Conservation (phyloP, 345 rosid species). For the Eucalyptus tenuipes region DNA sequence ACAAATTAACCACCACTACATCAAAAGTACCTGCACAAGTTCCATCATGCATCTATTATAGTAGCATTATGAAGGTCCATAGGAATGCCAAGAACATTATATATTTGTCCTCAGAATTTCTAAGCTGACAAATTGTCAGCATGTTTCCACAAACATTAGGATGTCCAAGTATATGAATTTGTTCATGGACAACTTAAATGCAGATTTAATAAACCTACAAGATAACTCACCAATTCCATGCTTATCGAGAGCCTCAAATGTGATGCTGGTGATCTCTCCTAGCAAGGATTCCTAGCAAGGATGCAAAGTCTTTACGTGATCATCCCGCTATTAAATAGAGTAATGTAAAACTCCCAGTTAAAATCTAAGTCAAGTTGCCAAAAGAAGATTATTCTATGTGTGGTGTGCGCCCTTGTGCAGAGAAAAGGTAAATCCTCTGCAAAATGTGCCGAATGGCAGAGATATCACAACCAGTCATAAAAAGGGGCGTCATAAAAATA, state of each 20-base stretch:
- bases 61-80: no score
- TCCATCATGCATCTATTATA: not conserved
- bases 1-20: slow-evolving; percentile 84
- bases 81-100: not conserved
- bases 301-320: slow-evolving; percentile 91
- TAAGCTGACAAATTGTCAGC: not conserved
- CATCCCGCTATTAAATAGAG: slow-evolving; percentile 56
- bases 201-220: no score
- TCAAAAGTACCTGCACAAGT: slow-evolving; percentile 66
- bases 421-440: not conserved
- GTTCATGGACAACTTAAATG: no score
- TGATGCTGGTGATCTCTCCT: slow-evolving; percentile 79
- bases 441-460: not conserved
- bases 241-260: slow-evolving; percentile 68
- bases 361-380: not conserved
- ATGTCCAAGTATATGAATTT: no score
- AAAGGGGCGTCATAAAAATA: not conserved
- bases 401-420: no score
- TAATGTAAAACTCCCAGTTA: not conserved
- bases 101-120: not conserved
- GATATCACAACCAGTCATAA: not conserved
- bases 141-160: not conserved
- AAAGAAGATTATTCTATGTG: not conserved
- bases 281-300: slow-evolving; percentile 90
- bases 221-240: slow-evolving; percentile 69